Percentiles rank a stretch among this genome's conserved stretches.
These are phyloP conservation scores for Iris pallida DNA, from an alignment of 116 monocot species.

Conservation along the genomic window DNA sequence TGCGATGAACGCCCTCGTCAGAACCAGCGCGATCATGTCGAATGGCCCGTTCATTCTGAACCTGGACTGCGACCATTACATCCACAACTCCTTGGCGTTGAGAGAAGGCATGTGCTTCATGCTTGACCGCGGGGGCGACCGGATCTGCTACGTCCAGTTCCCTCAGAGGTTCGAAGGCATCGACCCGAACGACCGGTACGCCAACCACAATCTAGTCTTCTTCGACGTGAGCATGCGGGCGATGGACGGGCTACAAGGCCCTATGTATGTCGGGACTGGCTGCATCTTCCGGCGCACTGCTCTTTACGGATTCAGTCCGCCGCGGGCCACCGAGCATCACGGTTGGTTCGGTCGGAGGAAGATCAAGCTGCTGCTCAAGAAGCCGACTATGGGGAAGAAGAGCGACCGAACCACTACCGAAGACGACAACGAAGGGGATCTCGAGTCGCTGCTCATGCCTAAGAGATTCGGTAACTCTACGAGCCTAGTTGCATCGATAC, in stretches of 20 bases:
- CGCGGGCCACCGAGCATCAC: slow-evolving; percentile 71
- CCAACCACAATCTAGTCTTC: slow-evolving; percentile 96
- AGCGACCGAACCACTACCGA: slow-evolving; percentile 25
- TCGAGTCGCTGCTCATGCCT: slow-evolving; percentile 43
- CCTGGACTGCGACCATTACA: slow-evolving; percentile 93
- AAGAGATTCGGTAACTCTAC: slow-evolving; percentile 73
- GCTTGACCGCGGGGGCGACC: slow-evolving; percentile 91
- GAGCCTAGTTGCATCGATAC: slow-evolving; percentile 60
- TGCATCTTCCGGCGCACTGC: slow-evolving; percentile 89
- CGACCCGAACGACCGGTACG: slow-evolving; percentile 85
- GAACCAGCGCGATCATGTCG: slow-evolving; percentile 93
- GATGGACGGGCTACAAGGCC: slow-evolving; percentile 92
- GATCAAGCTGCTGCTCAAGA: slow-evolving; percentile 54
- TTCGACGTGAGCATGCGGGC: slow-evolving; percentile 95
- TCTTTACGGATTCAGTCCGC: slow-evolving; percentile 82
- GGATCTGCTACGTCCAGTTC: slow-evolving; percentile 91
- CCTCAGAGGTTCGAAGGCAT: slow-evolving; percentile 95
- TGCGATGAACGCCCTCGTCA: slow-evolving; percentile 91
- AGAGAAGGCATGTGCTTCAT: slow-evolving; percentile 98
- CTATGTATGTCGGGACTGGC: slow-evolving; percentile 97
- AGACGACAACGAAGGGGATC: slow-evolving; percentile 29
- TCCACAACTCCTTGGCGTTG: slow-evolving; percentile 74
- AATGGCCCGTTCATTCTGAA: slow-evolving; percentile 96
- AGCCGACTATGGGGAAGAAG: slow-evolving; percentile 78
- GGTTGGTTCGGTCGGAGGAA: slow-evolving; percentile 85